Evolutionary conservation across 2,329 filamentous ascomycete species (phyloP), one percentile per base, ranked within the genome.

Genomic region (Penicillium psychrosexuale): DNA sequence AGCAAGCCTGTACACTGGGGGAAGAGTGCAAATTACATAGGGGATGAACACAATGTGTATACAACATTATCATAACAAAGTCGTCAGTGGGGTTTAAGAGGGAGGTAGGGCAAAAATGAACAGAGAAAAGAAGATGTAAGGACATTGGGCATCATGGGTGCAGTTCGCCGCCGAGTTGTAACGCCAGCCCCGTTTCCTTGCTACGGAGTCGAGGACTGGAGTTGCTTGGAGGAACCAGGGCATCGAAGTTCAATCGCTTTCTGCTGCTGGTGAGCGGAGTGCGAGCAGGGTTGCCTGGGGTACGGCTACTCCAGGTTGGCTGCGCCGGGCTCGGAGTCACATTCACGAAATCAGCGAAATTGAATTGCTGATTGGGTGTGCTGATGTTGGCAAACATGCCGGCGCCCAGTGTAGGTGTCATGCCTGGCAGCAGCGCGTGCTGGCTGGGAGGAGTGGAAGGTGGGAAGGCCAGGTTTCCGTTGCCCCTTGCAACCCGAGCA

Each of bases 311-410:
- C 89, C 91, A 97, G 9, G 86, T 83, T 63, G 86, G 90, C 76
- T 97, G 94, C 27, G 91, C 94, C 19, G 94, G 94, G 68, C 91
- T 96, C 0, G 94, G 94, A 7, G 94, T 96, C 71, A 97, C 93
- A 75, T 97, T 97, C 70, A 97, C 88, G 75, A 96, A 99, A 70
- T 99, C 94, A 49, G 91, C 85, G 76, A 97, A 96, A 77, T 97
- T 95, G 74, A 97, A 95, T 47, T 80, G 84, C 68, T 92, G 89
- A 15, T 87, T 87, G 0, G 93, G 93, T 0, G 93, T 97, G 60
- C 84, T 86, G 48, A 86, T 81, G 46, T 81, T 80, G 42, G 86
- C 84, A 87, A 95, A 53, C 85, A 95, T 22, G 85, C 91, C 59
- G 89, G 78, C 49, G 89, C 79, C 61, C 80, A 83, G 79, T 12